Evolutionary conservation across 768 basidiomycete genomes (phyloP).

Genomic region (Sarcodon sp.): DNA sequence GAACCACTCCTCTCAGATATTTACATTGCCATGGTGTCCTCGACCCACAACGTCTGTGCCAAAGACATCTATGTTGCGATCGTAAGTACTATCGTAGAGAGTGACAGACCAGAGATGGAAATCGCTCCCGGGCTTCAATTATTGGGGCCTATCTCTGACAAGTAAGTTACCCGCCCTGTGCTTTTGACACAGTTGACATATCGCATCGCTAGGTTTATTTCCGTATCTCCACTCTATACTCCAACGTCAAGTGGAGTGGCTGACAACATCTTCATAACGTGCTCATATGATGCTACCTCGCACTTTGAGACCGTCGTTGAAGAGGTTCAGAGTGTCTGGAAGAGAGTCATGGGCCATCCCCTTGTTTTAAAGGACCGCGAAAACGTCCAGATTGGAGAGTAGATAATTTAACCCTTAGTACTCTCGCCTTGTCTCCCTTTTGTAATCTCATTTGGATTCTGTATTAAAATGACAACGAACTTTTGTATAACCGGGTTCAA

Average conservation of each 20-base stretch:
- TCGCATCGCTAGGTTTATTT: constrained; percentile 57
- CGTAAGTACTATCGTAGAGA: constrained; percentile 97
- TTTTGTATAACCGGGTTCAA: too few species aligned
- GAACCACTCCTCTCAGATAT: constrained; percentile 53
- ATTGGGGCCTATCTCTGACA: constrained; percentile 86
- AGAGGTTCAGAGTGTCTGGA: constrained; percentile 95
- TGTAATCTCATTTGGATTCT: background rate
- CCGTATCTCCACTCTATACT: constrained; percentile 77
- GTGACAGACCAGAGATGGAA: constrained; percentile 81
- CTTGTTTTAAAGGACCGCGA: constrained; percentile 86
- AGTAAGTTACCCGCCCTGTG: constrained; percentile 35
- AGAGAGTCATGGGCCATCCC: constrained; percentile 64
- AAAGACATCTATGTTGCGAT: constrained; percentile 94
- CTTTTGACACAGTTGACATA: background rate
- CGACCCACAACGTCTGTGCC: constrained; percentile 95
- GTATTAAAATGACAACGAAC: background rate
- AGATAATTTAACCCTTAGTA: constrained; percentile 2
- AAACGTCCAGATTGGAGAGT: constrained; percentile 35
- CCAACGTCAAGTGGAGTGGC: constrained; percentile 70
- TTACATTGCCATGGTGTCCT: constrained; percentile 95
- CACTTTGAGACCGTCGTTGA: constrained; percentile 99
- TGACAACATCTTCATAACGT: constrained; percentile 95
- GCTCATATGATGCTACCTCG: constrained; percentile 95
- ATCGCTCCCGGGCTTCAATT: constrained; percentile 87
- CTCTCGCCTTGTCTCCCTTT: background rate